Evolutionary conservation across 495 filamentous ascomycete species (phyloP), one percentile per base, ranked within the genome.

Genomic region (Wilcoxina mikolae): DNA sequence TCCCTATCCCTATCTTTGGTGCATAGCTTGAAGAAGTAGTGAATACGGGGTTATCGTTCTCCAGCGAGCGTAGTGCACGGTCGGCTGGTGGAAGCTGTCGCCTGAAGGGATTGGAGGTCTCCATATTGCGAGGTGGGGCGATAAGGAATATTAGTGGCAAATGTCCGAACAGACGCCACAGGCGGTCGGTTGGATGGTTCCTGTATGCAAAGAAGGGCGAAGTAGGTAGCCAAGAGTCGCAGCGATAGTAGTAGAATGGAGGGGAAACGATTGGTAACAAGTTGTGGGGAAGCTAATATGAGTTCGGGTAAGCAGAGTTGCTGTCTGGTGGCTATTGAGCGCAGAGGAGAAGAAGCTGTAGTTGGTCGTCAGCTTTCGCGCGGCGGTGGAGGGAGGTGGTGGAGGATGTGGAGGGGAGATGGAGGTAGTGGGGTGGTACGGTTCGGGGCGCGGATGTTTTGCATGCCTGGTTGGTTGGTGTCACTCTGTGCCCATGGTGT

Each of bases 91-190:
- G 43, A 17, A 11, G 43, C 23, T 17, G 23, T 11, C 46, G 22
- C 12, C 46, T 27, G 25, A 49, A 49, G n/a, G 46, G 46, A 49
- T 49, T 49, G 24, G 46, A 49, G 39, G 46, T 27, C 27, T 28
- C 46, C 46, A 49, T 49, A 12, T 49, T 49, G 46, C 27, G 46
- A 25, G 46, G 46, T 27, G 7, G 15, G 31, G 31, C 31, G 31
- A 35, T 35, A 15, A 35, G 7, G 31, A 35, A 35, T 35, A 35
- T 7, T 35, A 15, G 7, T 5, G 31, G 15, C 31, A 35, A 15
- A 35, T 20, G 39, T 9, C 7, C 17, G 4, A 20, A 20, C 17
- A 43, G 7, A 43, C 39, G 39, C 7, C 5, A 20, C 39, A 20
- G 17, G 39, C 39, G 17, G 9, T 20, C 39, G 46, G 4, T 27